These are phyloP conservation scores for Trichoderma aggressivum DNA, from an alignment of 2,329 filamentous ascomycete genomes.

Conservation along the genomic window DNA sequence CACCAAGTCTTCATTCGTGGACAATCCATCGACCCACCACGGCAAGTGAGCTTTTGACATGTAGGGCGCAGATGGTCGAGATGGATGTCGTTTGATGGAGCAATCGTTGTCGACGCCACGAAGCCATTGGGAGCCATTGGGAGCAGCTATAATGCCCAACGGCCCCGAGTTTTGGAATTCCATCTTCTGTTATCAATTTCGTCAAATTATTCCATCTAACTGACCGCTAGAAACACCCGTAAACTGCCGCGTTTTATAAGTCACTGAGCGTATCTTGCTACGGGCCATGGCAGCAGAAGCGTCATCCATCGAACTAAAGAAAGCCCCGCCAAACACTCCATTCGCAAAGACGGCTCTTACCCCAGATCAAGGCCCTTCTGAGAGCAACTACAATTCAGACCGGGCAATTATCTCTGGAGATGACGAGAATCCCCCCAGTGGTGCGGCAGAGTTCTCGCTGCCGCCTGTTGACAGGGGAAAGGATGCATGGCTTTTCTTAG, in stretches of 20 bases:
- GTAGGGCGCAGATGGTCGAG: neutral
- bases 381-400: conserved; percentile 4
- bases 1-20: neutral
- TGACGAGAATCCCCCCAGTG: neutral
- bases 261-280: neutral
- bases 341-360: neutral
- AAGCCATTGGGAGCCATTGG: neutral
- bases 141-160: neutral
- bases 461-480: conserved; percentile 34
- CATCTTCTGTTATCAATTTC: neutral
- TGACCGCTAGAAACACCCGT: neutral
- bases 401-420: neutral
- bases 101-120: neutral
- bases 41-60: conserved; percentile 4
- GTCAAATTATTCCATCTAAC: neutral
- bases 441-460: conserved; percentile 23
- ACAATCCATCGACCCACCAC: neutral
- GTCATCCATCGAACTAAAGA: neutral
- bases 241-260: neutral
- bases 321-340: neutral
- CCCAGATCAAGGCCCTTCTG: neutral
- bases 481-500: conserved; percentile 35
- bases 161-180: neutral
- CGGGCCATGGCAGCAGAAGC: neutral
- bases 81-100: neutral